These are phyloP conservation scores for Paracamarosporium sp. DNA, from an alignment of 2,329 filamentous ascomycete species.

Conservation along the genomic window DNA sequence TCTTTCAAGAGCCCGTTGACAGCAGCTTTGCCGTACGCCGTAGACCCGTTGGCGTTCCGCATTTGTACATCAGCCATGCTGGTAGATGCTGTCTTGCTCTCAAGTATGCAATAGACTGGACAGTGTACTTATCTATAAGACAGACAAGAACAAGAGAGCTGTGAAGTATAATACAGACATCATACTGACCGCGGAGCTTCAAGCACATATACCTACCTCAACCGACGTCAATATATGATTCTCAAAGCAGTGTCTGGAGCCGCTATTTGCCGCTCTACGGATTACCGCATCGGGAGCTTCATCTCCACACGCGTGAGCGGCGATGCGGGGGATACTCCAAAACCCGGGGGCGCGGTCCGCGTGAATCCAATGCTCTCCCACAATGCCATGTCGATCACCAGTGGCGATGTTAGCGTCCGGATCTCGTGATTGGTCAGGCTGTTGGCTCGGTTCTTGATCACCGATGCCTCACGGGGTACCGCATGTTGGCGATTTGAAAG, in stretches of 20 bases:
- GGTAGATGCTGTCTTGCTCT: background rate
- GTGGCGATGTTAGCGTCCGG: background rate
- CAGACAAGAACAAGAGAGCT: background rate
- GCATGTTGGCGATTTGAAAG: too few relatives aligned
- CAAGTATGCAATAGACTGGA: background rate
- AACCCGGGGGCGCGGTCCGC: background rate
- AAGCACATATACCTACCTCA: background rate
- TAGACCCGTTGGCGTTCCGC: slow-evolving; percentile 14
- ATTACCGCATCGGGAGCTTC: background rate
- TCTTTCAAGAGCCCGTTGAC: slow-evolving; percentile 19
- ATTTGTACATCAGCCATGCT: slow-evolving; percentile 3
- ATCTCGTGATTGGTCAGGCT: background rate
- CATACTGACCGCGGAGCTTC: background rate
- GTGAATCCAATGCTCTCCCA: background rate
- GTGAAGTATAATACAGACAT: background rate
- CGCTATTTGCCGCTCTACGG: background rate
- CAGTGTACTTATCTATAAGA: background rate
- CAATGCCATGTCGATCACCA: background rate
- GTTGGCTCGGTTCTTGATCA: background rate
- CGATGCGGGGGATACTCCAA: background rate
- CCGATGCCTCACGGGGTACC: background rate
- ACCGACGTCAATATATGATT: background rate
- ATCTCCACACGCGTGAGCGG: background rate
- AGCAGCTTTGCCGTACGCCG: slow-evolving; percentile 24
- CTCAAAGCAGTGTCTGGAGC: background rate